Evolutionary conservation across 2,329 filamentous ascomycete species (phyloP).

Genomic region (Epichloe gansuensis): DNA sequence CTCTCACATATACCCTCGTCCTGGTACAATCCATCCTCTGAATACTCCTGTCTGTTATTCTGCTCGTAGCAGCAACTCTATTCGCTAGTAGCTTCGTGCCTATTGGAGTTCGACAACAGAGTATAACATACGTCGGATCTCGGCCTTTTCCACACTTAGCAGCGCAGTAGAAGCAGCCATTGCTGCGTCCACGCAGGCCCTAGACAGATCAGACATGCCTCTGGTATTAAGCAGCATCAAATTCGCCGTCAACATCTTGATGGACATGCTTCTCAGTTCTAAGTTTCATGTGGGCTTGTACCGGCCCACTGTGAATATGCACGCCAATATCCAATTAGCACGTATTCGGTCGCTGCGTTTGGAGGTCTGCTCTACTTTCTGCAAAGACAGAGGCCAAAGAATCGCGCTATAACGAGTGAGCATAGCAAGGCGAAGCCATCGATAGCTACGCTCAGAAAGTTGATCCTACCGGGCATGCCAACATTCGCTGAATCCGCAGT

Average conservation of each 20-base stretch:
- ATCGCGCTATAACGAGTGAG: not conserved
- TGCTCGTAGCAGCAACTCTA: slow-evolving; percentile 38
- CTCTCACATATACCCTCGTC: slow-evolving; percentile 50
- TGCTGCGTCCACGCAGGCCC: slow-evolving; percentile 45
- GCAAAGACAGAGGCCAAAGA: slow-evolving; percentile 14
- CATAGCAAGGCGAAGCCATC: slow-evolving; percentile 18
- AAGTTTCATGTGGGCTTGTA: slow-evolving; percentile 45
- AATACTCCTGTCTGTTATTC: slow-evolving; percentile 45
- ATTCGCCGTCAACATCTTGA: slow-evolving; percentile 52
- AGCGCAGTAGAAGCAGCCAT: slow-evolving; percentile 53
- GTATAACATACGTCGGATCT: slow-evolving; percentile 54
- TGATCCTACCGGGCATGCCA: slow-evolving; percentile 44
- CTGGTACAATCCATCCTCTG: slow-evolving; percentile 48
- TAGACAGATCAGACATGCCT: slow-evolving; percentile 59
- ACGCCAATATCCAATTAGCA: slow-evolving; percentile 49
- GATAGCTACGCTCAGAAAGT: slow-evolving; percentile 31
- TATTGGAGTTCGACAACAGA: slow-evolving; percentile 38
- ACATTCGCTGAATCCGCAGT: slow-evolving; percentile 54
- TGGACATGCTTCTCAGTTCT: slow-evolving; percentile 56
- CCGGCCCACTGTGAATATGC: slow-evolving; percentile 47
- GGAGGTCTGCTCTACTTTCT: slow-evolving; percentile 50
- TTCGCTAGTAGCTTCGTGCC: slow-evolving; percentile 55
- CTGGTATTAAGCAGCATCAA: slow-evolving; percentile 52
- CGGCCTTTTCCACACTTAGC: slow-evolving; percentile 48
- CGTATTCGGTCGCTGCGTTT: slow-evolving; percentile 44